These are phyloP conservation scores for Diplodia scrobiculata DNA, from an alignment of 2,329 filamentous ascomycete genomes.

Conservation along the genomic window DNA sequence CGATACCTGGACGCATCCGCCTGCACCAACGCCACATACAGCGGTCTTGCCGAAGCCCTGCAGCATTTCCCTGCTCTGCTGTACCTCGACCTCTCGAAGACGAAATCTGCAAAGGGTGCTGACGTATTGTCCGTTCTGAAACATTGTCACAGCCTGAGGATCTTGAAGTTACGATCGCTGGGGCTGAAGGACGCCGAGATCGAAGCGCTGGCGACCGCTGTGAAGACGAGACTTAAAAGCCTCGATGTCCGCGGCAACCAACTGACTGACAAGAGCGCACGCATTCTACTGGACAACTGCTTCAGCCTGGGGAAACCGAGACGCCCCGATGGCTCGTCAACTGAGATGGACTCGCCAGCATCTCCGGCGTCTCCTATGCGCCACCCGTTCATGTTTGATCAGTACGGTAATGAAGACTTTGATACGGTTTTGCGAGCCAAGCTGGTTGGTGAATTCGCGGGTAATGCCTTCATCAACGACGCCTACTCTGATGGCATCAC, in stretches of 20 bases:
- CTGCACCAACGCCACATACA: conserved; percentile 61
- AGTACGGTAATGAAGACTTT: conserved; percentile 48
- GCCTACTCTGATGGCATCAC: conserved; percentile 59
- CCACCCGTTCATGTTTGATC: conserved; percentile 6
- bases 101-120: conserved; percentile 52
- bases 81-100: conserved; percentile 62
- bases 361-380: conserved; percentile 35
- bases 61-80: conserved; percentile 57
- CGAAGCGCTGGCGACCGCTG: conserved; percentile 54
- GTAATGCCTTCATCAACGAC: conserved; percentile 59
- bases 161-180: conserved; percentile 59
- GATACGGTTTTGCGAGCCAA: conserved; percentile 54
- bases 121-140: conserved; percentile 53
- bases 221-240: conserved; percentile 57
- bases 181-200: conserved; percentile 58
- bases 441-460: conserved; percentile 50
- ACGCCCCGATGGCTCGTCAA: conserved; percentile 28
- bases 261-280: conserved; percentile 59
- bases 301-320: conserved; percentile 41
- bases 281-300: conserved; percentile 56
- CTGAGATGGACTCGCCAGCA: neutral
- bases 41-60: conserved; percentile 56
- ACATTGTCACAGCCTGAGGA: conserved; percentile 55
- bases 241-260: conserved; percentile 61
- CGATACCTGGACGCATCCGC: conserved; percentile 59